Base-by-base conservation (phyloP, 2,329 filamentous ascomycete genomes). In the Aspergillus sp. region DNA sequence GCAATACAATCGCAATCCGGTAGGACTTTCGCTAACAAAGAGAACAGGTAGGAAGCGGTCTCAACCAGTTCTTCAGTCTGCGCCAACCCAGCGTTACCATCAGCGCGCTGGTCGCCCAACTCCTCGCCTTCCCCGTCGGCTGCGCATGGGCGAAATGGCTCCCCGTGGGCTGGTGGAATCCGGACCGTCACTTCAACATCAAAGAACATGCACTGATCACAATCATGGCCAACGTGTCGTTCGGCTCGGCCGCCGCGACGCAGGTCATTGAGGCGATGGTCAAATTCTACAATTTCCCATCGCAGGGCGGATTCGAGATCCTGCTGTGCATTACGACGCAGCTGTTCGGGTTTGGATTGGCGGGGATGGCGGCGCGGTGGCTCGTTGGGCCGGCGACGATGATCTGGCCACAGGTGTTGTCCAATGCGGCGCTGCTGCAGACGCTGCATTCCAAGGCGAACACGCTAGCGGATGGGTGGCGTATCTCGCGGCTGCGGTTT, bases 271-370 rank as follows among this genome's bases (percentile, higher is more conserved):
- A 69, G 52, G 65, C 65, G 4, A 58, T 63, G 43, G 61, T 68
- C 44, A 69, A 68, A 44, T 83, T 77, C 57, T 83, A 83, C 53
- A 69, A 74, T 23, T 78, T 83, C 58, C 68, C 75, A 25, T 76
- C 80, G 44, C 74, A 77, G 45, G 81, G 78, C 69, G 75, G 74
- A 2, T 83, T 81, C 64, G 77, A 84, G 62, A 65, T 83, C 4
- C 67, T 84, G 4, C 72, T 83, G 50, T 77, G 75, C 47, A 74
- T 84, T 49, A 81, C 79, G 3, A 83, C 79, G 1, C 78, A 84
- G 49, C 74, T 81, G 57, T 80, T 82, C 49, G 83, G 83, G 5
- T 83, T 83, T 53, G 81, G 82, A 2, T 68, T 85, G 25, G 82
- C 82, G 6, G 82, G 82, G 2, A 61, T 84, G 48, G 71, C 74